Evolutionary conservation across 805 yeast species (phyloP).

Genomic region (Saccharomycopsis malanga): DNA sequence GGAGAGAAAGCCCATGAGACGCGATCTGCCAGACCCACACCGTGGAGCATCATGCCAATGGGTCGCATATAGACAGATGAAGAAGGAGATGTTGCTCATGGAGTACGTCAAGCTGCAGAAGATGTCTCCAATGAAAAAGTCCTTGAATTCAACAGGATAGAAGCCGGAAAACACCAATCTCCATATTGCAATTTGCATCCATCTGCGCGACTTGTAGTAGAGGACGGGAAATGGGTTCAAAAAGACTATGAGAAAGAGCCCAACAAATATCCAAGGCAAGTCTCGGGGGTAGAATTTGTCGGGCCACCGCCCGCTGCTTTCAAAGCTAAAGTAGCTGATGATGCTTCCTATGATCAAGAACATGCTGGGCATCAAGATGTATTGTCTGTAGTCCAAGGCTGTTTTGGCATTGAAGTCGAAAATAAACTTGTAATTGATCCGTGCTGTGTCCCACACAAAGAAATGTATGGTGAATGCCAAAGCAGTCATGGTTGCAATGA

Average conservation of each 20-base stretch:
- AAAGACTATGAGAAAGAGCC: constrained; percentile 39
- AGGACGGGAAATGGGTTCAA: constrained; percentile 56
- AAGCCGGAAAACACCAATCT: constrained; percentile 75
- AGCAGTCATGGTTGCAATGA: constrained; percentile 53
- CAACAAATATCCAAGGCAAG: constrained; percentile 77
- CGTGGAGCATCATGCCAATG: constrained; percentile 44
- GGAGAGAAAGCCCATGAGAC: constrained; percentile 73
- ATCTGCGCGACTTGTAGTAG: constrained; percentile 58
- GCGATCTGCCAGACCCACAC: constrained; percentile 77
- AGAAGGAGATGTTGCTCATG: constrained; percentile 75
- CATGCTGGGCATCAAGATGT: constrained; percentile 54
- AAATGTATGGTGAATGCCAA: constrained; percentile 64
- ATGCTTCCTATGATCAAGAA: constrained; percentile 51
- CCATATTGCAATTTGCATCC: constrained; percentile 68
- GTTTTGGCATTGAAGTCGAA: constrained; percentile 76
- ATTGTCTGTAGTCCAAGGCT: constrained; percentile 60
- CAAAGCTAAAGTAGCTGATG: constrained; percentile 70
- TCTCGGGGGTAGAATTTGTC: constrained; percentile 47
- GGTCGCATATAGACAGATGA: constrained; percentile 72
- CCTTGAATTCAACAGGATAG: constrained; percentile 92
- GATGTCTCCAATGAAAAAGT: constrained; percentile 89
- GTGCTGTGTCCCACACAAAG: constrained; percentile 61
- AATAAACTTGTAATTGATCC: constrained; percentile 85
- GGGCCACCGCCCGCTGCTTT: constrained; percentile 32
- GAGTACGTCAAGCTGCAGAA: constrained; percentile 85